A percentile compares a stretch with the other conserved stretches of the same genome.
Evolutionary conservation across 768 basidiomycete genomes (phyloP).

Genomic region (Mycena rebaudengoi): DNA sequence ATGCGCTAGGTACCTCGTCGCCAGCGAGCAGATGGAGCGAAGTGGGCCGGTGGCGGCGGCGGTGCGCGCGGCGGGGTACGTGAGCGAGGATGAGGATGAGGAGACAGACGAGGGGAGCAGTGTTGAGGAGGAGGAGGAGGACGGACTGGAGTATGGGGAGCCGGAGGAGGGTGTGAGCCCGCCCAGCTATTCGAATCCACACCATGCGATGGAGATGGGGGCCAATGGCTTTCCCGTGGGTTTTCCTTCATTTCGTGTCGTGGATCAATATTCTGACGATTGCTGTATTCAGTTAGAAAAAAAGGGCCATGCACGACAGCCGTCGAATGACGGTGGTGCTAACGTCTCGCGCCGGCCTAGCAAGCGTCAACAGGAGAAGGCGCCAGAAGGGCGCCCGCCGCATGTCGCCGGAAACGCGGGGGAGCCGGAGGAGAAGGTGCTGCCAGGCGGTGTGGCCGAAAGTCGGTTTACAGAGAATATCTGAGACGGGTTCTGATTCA

Average conservation of each 20-base stretch:
- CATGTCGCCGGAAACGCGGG: constrained; percentile 30
- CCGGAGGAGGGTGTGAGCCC: constrained; percentile 51
- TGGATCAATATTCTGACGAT: not conserved
- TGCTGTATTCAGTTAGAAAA: constrained; percentile 45
- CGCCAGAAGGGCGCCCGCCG: constrained; percentile 64
- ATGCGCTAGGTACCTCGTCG: constrained; percentile 92
- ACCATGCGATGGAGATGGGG: constrained; percentile 49
- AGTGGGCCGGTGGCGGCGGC: constrained; percentile 93
- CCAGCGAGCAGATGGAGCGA: constrained; percentile 92
- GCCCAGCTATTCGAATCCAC: constrained; percentile 67
- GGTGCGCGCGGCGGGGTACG: constrained; percentile 86
- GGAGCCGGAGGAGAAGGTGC: not conserved
- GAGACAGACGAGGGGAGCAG: constrained; percentile 68
- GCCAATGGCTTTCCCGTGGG: constrained; percentile 72
- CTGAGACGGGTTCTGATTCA: constrained; percentile 3
- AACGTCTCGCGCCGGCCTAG: constrained; percentile 55
- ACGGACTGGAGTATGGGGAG: constrained; percentile 56
- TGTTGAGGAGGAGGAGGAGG: constrained; percentile 65
- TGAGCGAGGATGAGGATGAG: constrained; percentile 50
- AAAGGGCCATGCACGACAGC: constrained; percentile 34
- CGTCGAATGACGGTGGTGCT: constrained; percentile 35
- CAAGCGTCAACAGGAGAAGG: constrained; percentile 76
- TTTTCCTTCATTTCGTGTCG: constrained; percentile 24
- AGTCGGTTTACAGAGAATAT: constrained; percentile 32
- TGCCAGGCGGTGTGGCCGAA: constrained; percentile 25